Evolutionary conservation across 2,329 filamentous ascomycete species (phyloP).

Genomic region (Venturia aucupariae): DNA sequence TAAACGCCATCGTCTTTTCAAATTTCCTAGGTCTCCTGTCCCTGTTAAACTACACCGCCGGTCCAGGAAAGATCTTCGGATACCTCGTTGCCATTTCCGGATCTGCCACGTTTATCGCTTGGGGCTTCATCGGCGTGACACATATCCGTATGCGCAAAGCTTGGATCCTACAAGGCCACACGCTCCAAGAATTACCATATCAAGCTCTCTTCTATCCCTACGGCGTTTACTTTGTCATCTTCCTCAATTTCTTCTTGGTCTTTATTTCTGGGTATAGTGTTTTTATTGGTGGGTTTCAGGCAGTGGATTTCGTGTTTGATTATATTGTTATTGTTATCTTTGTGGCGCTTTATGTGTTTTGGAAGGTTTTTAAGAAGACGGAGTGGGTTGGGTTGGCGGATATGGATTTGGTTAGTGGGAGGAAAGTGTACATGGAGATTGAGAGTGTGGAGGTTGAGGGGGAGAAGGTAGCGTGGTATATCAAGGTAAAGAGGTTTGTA

Average conservation of each 20-base stretch:
- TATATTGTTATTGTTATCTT: slow-evolving; percentile 33
- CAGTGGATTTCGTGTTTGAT: slow-evolving; percentile 29
- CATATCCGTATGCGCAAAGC: slow-evolving; percentile 33
- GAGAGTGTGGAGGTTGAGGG: background rate
- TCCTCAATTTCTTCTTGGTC: slow-evolving; percentile 45
- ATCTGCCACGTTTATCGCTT: slow-evolving; percentile 37
- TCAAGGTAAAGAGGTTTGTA: background rate
- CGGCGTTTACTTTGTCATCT: slow-evolving; percentile 29
- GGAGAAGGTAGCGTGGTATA: background rate
- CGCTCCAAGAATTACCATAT: slow-evolving; percentile 30
- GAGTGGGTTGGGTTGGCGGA: slow-evolving; percentile 29
- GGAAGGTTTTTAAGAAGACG: slow-evolving; percentile 39
- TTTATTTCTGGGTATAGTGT: slow-evolving; percentile 53
- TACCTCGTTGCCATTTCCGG: slow-evolving; percentile 38
- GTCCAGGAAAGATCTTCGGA: slow-evolving; percentile 30
- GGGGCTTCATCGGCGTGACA: slow-evolving; percentile 33
- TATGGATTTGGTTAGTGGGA: slow-evolving; percentile 35
- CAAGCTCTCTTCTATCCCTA: slow-evolving; percentile 32
- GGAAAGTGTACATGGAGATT: slow-evolving; percentile 19
- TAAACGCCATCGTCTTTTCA: slow-evolving; percentile 30
- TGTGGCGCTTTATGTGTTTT: slow-evolving; percentile 47
- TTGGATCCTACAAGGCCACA: slow-evolving; percentile 30
- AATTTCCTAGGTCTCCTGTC: slow-evolving; percentile 31
- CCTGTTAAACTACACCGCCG: slow-evolving; percentile 33
- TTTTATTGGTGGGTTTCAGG: slow-evolving; percentile 25